These are phyloP conservation scores for Trichocomaceae sp. DNA, from an alignment of 2,329 filamentous ascomycete species.

Conservation along the genomic window DNA sequence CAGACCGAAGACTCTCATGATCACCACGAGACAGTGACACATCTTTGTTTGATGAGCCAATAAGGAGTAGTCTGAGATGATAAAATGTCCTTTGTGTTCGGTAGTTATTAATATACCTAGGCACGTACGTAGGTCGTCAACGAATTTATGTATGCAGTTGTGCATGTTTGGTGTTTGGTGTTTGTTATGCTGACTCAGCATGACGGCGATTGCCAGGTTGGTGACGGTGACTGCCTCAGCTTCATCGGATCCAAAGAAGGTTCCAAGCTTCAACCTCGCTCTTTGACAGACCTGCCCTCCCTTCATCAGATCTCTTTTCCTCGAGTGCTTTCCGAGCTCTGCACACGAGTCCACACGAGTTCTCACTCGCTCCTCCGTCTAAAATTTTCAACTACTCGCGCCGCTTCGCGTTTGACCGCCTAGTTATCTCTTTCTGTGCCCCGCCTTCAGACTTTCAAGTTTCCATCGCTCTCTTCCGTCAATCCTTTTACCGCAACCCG, in stretches of 20 bases:
- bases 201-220: constrained; percentile 6
- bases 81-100: no score
- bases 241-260: not conserved
- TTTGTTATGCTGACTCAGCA: constrained; percentile 14
- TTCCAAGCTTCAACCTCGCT: not conserved
- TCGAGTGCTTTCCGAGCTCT: not conserved
- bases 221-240: not conserved
- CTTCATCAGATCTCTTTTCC: not conserved
- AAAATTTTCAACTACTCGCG: not conserved
- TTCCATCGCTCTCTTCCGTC: constrained; percentile 10
- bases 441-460: constrained; percentile 13
- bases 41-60: no score
- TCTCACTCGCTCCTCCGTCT: not conserved
- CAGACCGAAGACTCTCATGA: no score
- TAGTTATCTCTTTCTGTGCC: constrained; percentile 11
- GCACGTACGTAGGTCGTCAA: no score
- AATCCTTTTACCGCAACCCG: constrained; percentile 8
- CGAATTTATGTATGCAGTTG: no score
- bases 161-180: not conserved
- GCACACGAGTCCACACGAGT: no score
- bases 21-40: no score
- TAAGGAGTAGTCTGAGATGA: no score
- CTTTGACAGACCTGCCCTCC: not conserved
- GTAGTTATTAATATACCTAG: no score
- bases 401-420: constrained; percentile 13